Percentiles rank a stretch among this genome's conserved stretches.
These are phyloP conservation scores for Cladosporium sphaerospermum DNA, from an alignment of 2,329 filamentous ascomycete species.

Conservation along the genomic window DNA sequence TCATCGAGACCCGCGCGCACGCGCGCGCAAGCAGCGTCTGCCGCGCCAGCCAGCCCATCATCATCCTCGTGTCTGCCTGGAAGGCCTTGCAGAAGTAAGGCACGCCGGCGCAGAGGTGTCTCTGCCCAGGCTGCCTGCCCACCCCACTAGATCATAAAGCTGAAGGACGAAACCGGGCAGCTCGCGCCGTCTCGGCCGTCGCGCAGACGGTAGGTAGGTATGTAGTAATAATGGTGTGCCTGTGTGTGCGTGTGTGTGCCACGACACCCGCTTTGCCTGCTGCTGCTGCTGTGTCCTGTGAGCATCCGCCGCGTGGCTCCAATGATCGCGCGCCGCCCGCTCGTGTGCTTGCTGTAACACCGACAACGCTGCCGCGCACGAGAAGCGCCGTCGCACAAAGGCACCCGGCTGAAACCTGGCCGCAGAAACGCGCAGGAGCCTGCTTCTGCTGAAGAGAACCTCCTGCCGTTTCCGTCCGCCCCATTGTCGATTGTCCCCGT, in stretches of 20 bases:
- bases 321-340: not conserved
- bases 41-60: not conserved
- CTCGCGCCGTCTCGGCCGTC: not conserved
- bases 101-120: not conserved
- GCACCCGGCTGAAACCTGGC: conserved; percentile 6
- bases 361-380: not conserved
- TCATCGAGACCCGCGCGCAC: not conserved
- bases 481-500: not conserved
- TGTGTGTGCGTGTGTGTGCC: not conserved
- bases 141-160: not conserved
- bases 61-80: not conserved
- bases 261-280: not conserved
- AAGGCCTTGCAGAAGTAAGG: too few species aligned
- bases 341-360: not conserved
- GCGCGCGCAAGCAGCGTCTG: not conserved
- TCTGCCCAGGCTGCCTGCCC: too few species aligned
- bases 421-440: not conserved
- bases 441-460: not conserved
- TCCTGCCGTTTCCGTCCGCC: not conserved
- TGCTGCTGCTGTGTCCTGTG: not conserved
- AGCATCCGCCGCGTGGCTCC: not conserved
- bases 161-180: not conserved
- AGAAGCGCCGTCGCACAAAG: not conserved
- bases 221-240: too few species aligned
- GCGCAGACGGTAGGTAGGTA: not conserved